These are phyloP conservation scores for Kwoniella pini DNA, from an alignment of 768 basidiomycete genomes.

Conservation along the genomic window DNA sequence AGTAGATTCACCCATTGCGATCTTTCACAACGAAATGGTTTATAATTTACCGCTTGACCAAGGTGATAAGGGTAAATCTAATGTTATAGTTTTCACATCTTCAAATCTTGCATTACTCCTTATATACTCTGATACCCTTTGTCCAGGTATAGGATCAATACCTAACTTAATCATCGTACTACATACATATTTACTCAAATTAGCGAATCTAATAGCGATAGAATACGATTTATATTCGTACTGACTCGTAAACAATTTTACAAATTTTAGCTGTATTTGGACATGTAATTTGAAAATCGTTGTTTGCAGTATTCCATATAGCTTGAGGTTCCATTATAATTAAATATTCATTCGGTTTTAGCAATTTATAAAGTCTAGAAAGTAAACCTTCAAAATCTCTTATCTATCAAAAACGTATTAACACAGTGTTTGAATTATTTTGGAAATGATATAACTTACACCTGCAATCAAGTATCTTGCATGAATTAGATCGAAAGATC, in stretches of 20 bases:
- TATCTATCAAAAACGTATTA: constrained; percentile 9
- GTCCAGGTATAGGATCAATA: constrained; percentile 6
- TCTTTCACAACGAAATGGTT: background rate
- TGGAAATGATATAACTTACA: no score
- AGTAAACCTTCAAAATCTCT: constrained; percentile 13
- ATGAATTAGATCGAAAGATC: constrained; percentile 19
- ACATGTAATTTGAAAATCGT: background rate
- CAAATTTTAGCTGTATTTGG: background rate
- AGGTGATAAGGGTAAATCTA: constrained; percentile 1
- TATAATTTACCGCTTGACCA: constrained; percentile 5
- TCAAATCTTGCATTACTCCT: background rate
- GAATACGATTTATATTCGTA: no score
- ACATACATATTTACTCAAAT: no score
- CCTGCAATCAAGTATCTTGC: constrained; percentile 9
- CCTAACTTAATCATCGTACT: constrained; percentile 4
- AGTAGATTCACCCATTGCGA: no score
- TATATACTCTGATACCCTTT: constrained; percentile 4
- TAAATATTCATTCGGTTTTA: constrained; percentile 5
- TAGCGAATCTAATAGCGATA: no score
- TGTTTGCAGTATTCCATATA: background rate
- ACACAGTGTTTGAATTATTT: no score
- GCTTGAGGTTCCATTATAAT: constrained; percentile 6
- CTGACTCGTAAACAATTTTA: background rate
- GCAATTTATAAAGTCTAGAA: background rate
- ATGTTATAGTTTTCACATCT: background rate